phyloP scores from a whole-genome alignment of 2,329 filamentous ascomycete genomes.

The Pseudogymnoascus sp. region DNA sequence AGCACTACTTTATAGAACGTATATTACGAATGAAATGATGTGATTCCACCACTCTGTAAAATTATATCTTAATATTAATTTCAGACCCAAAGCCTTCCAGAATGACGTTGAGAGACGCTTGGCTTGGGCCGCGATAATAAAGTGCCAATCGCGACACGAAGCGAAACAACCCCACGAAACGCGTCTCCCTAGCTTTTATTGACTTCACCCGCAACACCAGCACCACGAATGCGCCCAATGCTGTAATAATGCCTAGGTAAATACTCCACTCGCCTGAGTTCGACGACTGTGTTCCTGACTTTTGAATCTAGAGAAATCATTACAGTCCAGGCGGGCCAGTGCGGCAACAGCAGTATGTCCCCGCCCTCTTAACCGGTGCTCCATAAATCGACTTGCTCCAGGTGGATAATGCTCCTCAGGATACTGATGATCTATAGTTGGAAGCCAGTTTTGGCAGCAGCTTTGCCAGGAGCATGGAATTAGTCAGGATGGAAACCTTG shows the following conservation, averaged over 20 bases:
- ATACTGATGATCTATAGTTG: constrained; percentile 51
- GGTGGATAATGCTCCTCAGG: neutral
- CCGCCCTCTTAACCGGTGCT: constrained; percentile 11
- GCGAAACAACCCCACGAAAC: constrained; percentile 10
- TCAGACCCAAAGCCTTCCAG: neutral
- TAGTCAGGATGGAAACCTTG: constrained; percentile 91
- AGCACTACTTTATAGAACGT: neutral
- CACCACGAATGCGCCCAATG: constrained; percentile 17
- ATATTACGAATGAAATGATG: neutral
- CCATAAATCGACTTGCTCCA: constrained; percentile 8
- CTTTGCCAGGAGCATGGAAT: constrained; percentile 97
- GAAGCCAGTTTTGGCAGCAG: constrained; percentile 98
- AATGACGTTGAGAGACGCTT: neutral
- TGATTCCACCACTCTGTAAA: neutral
- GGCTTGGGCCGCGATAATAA: neutral
- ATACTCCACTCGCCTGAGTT: neutral
- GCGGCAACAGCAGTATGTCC: constrained; percentile 93
- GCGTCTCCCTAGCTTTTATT: constrained; percentile 9
- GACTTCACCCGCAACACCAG: neutral
- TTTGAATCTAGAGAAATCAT: constrained; percentile 75
- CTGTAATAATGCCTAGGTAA: constrained; percentile 29
- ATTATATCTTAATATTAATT: neutral
- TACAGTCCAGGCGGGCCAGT: constrained; percentile 97
- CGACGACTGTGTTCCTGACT: constrained; percentile 8
- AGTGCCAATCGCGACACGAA: constrained; percentile 3